phyloP scores from a whole-genome alignment of 202 grass and related monocot species.

The Setaria italica region DNA sequence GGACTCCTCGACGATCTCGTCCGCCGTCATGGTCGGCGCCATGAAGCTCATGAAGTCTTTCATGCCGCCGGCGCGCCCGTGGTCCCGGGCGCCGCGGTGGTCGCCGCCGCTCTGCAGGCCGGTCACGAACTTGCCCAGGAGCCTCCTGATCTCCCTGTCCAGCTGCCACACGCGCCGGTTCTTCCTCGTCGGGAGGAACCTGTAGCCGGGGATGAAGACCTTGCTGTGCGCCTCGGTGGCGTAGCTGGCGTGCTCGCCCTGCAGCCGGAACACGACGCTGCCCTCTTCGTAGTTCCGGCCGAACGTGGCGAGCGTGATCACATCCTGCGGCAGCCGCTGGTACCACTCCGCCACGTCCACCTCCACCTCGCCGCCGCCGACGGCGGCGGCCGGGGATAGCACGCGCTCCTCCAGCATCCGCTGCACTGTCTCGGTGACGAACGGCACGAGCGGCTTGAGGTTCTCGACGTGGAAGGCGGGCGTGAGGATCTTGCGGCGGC shows the following conservation, averaged over 20 bases:
- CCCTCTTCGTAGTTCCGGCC: slow-evolving; percentile 68
- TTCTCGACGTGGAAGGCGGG: slow-evolving; percentile 74
- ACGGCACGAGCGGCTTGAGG: slow-evolving; percentile 60
- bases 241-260: slow-evolving; percentile 65
- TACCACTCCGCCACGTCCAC: slow-evolving; percentile 70
- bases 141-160: slow-evolving; percentile 59
- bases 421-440: slow-evolving; percentile 54
- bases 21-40: slow-evolving; percentile 45
- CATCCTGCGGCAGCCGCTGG: slow-evolving; percentile 63
- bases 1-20: slow-evolving; percentile 81
- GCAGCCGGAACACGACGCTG: slow-evolving; percentile 61
- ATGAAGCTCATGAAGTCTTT: slow-evolving; percentile 53
- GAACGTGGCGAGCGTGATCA: slow-evolving; percentile 70
- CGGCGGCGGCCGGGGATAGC: background rate
- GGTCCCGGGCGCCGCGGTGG: background rate
- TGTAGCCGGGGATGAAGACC: slow-evolving; percentile 81
- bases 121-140: slow-evolving; percentile 52
- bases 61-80: slow-evolving; percentile 26
- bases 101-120: slow-evolving; percentile 38
- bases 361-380: slow-evolving; percentile 48
- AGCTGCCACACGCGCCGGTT: slow-evolving; percentile 67
- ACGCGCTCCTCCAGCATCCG: slow-evolving; percentile 57
- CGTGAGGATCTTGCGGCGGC: slow-evolving; percentile 64
- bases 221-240: slow-evolving; percentile 74
- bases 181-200: slow-evolving; percentile 63